phyloP scores from a whole-genome alignment of 805 yeast species.

The Suhomyces tanzawaensis region DNA sequence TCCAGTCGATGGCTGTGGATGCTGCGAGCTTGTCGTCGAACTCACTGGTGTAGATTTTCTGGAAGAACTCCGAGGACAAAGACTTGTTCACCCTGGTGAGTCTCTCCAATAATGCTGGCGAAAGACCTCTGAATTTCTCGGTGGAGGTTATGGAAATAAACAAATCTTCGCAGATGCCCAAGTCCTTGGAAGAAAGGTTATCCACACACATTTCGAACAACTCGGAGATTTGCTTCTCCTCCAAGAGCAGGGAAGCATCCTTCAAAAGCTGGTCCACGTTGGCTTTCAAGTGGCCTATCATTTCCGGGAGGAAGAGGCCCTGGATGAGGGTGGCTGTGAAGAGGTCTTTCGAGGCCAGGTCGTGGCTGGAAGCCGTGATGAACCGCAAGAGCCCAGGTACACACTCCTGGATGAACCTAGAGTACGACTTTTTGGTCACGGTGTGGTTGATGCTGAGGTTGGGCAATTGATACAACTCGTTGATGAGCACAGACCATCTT shows the following conservation, averaged over 20 bases:
- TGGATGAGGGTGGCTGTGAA: slow-evolving; percentile 5
- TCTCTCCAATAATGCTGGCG: slow-evolving; percentile 44
- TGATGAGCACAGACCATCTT: slow-evolving; percentile 26
- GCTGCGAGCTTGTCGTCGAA: slow-evolving; percentile 12
- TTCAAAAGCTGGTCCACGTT: slow-evolving; percentile 32
- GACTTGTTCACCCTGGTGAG: slow-evolving; percentile 52
- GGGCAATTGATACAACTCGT: slow-evolving; percentile 23
- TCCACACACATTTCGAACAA: slow-evolving; percentile 29
- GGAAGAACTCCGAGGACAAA: slow-evolving; percentile 51
- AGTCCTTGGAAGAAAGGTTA: slow-evolving; percentile 30
- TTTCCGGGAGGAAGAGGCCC: slow-evolving; percentile 16
- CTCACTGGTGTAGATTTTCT: slow-evolving; percentile 35
- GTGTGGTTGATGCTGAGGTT: slow-evolving; percentile 19
- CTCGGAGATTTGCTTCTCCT: slow-evolving; percentile 12
- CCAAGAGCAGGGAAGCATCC: slow-evolving; percentile 2
- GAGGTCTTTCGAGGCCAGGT: neutral
- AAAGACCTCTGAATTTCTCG: slow-evolving; percentile 32
- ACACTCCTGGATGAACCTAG: slow-evolving; percentile 25
- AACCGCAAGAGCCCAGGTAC: slow-evolving; percentile 4
- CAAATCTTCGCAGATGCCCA: slow-evolving; percentile 45
- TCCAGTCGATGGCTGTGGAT: slow-evolving; percentile 38
- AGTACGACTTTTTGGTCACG: slow-evolving; percentile 29
- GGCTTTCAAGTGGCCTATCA: slow-evolving; percentile 17
- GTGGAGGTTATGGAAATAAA: slow-evolving; percentile 39
- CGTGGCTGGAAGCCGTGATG: neutral